Evolutionary conservation across 768 basidiomycete genomes (phyloP), one percentile per base, ranked within the genome.

Genomic region (Russula emetica): DNA sequence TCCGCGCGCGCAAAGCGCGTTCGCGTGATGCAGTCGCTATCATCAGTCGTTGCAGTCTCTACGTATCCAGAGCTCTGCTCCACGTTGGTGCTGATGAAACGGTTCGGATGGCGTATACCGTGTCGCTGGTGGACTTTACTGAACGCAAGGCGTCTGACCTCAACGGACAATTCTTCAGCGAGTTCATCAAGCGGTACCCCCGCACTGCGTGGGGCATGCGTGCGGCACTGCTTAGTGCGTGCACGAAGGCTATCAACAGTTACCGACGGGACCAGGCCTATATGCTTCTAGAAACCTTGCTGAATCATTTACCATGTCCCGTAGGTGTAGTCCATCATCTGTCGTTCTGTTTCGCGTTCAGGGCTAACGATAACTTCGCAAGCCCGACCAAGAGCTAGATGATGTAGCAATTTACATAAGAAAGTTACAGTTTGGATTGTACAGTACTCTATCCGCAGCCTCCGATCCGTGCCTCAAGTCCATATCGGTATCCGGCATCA

Each of bases 81-180:
- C 74, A 76, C 44, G 72, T 76, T 14, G 66, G 71, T 22, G 70
- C 67, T 10, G 76, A 80, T n/a, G 77, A 78, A 22, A 63, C 76
- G 1, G 78, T 87, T 10, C 66, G 83, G 2, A 72, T 75, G n/a
- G 73, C 78, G 9, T 95, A 96, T 72, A 79, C 77, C 54, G 75
- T 76, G 66, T 92, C 91, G 0, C 73, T 95, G 16, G 71, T 76
- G 20, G 91, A 96, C 72, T 95, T 91, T 70, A 78, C 88, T 63
- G 85, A 83, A 7, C 83, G 91, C 63, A 97, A 96, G 77, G 83
- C 85, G 50, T 94, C 92, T 3, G 78, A 82, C 32, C 79, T 95
- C 51, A 87, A 88, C 69, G 73, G 82, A 5, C 75, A 73, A 52
- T 94, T 94, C 78, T 88, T 98, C 78, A 79, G 84, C 53, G 90